Evolutionary conservation across 176 grass and related monocot species (phyloP), one percentile per base, ranked within the genome.

Genomic region (Raddia guianensis): DNA sequence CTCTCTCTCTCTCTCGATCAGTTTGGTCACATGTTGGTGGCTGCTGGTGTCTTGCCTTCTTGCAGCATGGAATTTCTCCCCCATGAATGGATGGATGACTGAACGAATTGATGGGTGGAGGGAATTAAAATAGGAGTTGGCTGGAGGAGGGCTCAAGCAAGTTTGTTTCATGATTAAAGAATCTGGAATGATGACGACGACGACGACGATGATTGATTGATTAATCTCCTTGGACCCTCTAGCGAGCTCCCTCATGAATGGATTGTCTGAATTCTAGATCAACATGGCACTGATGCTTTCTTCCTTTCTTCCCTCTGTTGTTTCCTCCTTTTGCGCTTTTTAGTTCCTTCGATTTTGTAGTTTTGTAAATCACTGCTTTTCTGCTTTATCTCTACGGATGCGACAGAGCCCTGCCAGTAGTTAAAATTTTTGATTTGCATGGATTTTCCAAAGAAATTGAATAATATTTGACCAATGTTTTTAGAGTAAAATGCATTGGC

Each of bases 231-330:
- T 14, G 47, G 68, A 74, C 15, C 75, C 61, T 58, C 63, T 12
- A 6, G 12, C 33, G 2, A 6, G 12, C 33, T 3, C 12, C 3
- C 50, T 49, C 62, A 63, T 74, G 75, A 80, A 84, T 68, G 75
- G n/a, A 40, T 75, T 75, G 81, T 40, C 63, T 42, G 32, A 37
- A 68, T 83, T 60, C 45, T 20, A 19, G 51, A 73, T 84, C 61
- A 84, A 75, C 53, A 79, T 4, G 14, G 52, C 45, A 73, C 21
- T 63, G 46, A 63, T 82, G 56, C 18, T 27, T 27, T 27, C 27
- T 27, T 27, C 27, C 27, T 27, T 27, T 27, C 27, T 27, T 27
- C 27, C 27, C 27, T 27, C 27, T 1, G 27, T 27, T 27, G 27
- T 27, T 27, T 27, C 27, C 27, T 27, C 27, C 27, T 27, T 27